Percentiles rank a stretch among this genome's conserved stretches.
phyloP scores from a whole-genome alignment of 2,329 filamentous ascomycete genomes.

The Cadophora sp. region DNA sequence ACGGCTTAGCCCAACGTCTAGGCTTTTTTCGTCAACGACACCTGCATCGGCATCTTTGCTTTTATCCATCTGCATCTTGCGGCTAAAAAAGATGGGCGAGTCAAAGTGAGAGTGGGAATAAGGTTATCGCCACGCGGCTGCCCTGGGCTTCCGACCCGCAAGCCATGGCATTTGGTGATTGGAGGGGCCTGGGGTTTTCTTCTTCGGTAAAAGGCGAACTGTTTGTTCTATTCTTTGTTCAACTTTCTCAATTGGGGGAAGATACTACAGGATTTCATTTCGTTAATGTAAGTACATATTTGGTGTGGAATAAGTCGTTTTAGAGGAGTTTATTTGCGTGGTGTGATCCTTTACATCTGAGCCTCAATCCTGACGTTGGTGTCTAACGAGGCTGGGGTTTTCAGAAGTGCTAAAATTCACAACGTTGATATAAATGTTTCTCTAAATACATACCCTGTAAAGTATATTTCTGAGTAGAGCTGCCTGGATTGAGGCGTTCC shows the following conservation, averaged over 20 bases:
- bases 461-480: too few species aligned
- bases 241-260: too few species aligned
- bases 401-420: too few species aligned
- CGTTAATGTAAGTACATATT: background rate
- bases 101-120: background rate
- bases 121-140: constrained; percentile 18
- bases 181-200: too few species aligned
- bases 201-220: background rate
- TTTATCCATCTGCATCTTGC: background rate
- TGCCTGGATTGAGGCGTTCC: too few species aligned
- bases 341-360: too few species aligned
- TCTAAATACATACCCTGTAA: too few species aligned
- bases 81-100: background rate
- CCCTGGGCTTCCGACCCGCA: constrained; percentile 7
- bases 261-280: background rate
- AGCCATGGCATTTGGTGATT: background rate
- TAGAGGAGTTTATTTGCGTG: too few species aligned
- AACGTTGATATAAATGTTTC: too few species aligned
- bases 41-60: background rate
- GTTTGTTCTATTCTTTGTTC: constrained; percentile 4
- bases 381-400: too few species aligned
- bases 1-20: background rate
- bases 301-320: too few species aligned
- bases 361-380: too few species aligned
- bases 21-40: background rate